Evolutionary conservation across 2,329 filamentous ascomycete genomes (phyloP).

Genomic region (Aspergillus ibericus): DNA sequence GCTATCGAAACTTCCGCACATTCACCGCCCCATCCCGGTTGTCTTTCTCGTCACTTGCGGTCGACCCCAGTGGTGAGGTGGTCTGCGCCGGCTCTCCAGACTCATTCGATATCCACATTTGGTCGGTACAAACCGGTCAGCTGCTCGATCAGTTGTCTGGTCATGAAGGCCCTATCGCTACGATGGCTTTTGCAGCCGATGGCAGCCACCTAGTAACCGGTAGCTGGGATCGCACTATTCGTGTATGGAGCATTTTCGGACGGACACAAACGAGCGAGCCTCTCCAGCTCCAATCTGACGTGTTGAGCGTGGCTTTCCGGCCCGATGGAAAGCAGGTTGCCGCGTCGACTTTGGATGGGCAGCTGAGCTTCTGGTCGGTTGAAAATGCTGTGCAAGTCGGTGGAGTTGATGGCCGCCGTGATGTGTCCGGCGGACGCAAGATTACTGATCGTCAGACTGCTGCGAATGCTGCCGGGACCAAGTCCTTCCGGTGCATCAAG

Average conservation of each 20-base stretch:
- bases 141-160: constrained; percentile 86
- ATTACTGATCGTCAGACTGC: constrained; percentile 84
- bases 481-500: constrained; percentile 81
- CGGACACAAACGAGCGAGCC: constrained; percentile 94
- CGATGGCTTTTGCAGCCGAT: constrained; percentile 83
- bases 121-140: constrained; percentile 97
- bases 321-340: constrained; percentile 91
- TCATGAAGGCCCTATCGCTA: constrained; percentile 90
- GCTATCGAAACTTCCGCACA: constrained; percentile 95
- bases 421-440: constrained; percentile 89
- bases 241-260: constrained; percentile 94
- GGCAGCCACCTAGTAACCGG: constrained; percentile 82
- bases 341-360: constrained; percentile 88
- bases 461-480: constrained; percentile 85
- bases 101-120: constrained; percentile 96
- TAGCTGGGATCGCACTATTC: constrained; percentile 93
- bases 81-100: constrained; percentile 93
- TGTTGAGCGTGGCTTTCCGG: constrained; percentile 80
- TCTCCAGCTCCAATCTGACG: constrained; percentile 85
- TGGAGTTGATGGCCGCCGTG: constrained; percentile 83
- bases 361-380: constrained; percentile 92
- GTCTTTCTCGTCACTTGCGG: constrained; percentile 89
- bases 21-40: constrained; percentile 91
- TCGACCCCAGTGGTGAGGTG: constrained; percentile 96
- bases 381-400: constrained; percentile 82